These are phyloP conservation scores for Gleditsia sinensis DNA, from an alignment of 306 rosid genomes.

Conservation along the genomic window DNA sequence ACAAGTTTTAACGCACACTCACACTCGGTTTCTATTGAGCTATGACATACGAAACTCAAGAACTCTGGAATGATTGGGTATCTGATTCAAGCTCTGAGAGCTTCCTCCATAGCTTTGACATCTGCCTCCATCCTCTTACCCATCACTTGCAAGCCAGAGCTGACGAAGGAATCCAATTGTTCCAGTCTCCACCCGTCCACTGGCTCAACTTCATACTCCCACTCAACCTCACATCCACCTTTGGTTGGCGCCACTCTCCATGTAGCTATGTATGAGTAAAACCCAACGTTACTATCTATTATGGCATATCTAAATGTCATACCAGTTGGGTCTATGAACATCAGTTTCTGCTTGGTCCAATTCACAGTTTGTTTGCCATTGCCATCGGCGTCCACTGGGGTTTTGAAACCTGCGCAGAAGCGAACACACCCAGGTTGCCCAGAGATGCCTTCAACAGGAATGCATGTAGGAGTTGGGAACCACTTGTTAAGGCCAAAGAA, in stretches of 20 bases:
- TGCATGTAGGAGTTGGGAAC: conserved; percentile 57
- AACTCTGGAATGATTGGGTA: background rate
- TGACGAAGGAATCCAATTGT: conserved; percentile 45
- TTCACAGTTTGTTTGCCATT: conserved; percentile 17
- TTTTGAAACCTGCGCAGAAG: conserved; percentile 66
- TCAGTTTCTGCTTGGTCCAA: conserved; percentile 64
- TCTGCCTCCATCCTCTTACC: conserved; percentile 55
- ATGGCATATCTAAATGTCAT: conserved; percentile 38
- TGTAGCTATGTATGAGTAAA: conserved; percentile 45
- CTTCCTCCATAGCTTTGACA: conserved; percentile 40
- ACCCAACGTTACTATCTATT: conserved; percentile 61
- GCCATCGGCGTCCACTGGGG: conserved; percentile 40
- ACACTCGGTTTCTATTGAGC: background rate
- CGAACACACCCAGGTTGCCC: conserved; percentile 60
- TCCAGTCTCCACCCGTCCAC: conserved; percentile 54
- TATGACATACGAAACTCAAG: background rate
- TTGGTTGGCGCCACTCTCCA: conserved; percentile 25
- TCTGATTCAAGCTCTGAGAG: background rate
- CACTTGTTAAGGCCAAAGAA: conserved; percentile 63
- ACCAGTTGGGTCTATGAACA: conserved; percentile 40
- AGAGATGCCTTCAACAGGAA: conserved; percentile 50
- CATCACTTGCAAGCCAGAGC: conserved; percentile 53
- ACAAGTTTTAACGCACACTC: background rate
- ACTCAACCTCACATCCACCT: conserved; percentile 44
- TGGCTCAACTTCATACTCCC: conserved; percentile 64